phyloP scores from a whole-genome alignment of 345 rosid genomes.

The Moricandia arvensis region DNA sequence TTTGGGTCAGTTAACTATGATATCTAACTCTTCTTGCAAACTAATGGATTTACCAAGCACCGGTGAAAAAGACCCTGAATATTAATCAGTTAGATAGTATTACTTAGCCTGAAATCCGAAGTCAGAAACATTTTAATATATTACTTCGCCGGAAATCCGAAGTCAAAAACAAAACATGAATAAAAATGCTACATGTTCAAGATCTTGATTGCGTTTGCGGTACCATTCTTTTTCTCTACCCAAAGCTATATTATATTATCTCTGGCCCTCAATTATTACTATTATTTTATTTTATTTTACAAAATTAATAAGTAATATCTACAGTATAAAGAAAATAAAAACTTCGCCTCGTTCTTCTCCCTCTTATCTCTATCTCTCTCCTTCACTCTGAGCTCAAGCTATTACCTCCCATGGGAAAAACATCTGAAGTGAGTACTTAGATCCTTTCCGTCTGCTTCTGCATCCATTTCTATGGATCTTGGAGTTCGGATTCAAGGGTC shows the following conservation, averaged over 20 bases:
- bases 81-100: no score
- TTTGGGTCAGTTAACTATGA: no score
- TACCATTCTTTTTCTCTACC: slow-evolving; percentile 41
- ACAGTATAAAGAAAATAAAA: slow-evolving; percentile 32
- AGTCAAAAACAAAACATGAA: not conserved
- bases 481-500: slow-evolving; percentile 54
- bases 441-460: slow-evolving; percentile 23
- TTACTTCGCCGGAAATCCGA: no score
- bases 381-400: slow-evolving; percentile 35
- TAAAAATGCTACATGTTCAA: slow-evolving; percentile 37
- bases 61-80: no score
- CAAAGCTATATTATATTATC: slow-evolving; percentile 25
- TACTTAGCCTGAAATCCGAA: no score
- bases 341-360: slow-evolving; percentile 31
- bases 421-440: slow-evolving; percentile 40
- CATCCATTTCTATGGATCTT: slow-evolving; percentile 54
- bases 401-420: slow-evolving; percentile 42
- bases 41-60: no score
- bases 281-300: slow-evolving; percentile 13
- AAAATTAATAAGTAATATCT: slow-evolving; percentile 18
- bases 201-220: slow-evolving; percentile 36
- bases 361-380: slow-evolving; percentile 25
- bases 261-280: slow-evolving; percentile 30
- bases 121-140: no score
- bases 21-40: no score